Conservation (phyloP, 129 eudicot species). For the Solidago caesia region DNA sequence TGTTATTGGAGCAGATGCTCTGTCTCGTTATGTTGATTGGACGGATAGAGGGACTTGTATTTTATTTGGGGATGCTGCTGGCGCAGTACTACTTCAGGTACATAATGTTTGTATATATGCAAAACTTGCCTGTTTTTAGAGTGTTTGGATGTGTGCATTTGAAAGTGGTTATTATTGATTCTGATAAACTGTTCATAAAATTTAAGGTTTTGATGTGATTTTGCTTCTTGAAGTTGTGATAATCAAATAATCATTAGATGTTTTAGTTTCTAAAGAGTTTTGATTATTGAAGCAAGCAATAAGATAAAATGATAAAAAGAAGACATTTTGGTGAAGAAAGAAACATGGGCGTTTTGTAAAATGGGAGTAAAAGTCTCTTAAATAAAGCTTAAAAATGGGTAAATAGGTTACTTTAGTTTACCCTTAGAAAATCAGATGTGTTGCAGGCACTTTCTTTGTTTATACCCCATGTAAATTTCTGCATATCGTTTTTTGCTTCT, state of each 20-base stretch:
- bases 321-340: neutral
- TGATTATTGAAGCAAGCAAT: neutral
- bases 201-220: too few species aligned
- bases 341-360: neutral
- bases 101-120: neutral
- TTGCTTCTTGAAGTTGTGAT: neutral
- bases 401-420: neutral
- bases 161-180: too few species aligned
- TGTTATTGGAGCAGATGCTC: conserved; percentile 91
- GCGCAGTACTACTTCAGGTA: conserved; percentile 89
- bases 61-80: conserved; percentile 99
- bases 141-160: neutral
- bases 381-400: too few species aligned
- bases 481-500: neutral
- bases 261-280: neutral
- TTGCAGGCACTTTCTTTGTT: neutral
- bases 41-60: conserved; percentile 96
- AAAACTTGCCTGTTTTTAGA: too few species aligned
- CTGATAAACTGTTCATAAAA: too few species aligned
- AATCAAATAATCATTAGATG: neutral
- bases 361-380: too few species aligned
- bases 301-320: neutral
- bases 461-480: conserved; percentile 1
- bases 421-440: neutral
- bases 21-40: conserved; percentile 96